Percentiles rank a stretch among this genome's conserved stretches.
These are phyloP conservation scores for Blastomyces gilchristii DNA, from an alignment of 2,329 filamentous ascomycete species.

Conservation along the genomic window DNA sequence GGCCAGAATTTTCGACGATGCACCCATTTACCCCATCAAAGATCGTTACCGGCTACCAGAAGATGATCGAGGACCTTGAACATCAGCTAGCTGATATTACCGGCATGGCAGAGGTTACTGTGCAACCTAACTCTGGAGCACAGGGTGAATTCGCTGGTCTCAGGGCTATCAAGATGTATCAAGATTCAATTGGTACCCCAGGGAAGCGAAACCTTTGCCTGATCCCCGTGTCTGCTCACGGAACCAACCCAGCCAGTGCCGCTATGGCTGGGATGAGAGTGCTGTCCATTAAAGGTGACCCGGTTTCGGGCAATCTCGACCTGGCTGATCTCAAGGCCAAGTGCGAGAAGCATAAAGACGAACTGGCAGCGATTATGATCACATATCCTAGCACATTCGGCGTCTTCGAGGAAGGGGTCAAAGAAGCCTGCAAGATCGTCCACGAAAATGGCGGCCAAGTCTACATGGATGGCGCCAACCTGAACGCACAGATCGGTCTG, in stretches of 20 bases:
- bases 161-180: slow-evolving; percentile 76
- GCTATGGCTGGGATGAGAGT: slow-evolving; percentile 95
- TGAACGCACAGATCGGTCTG: slow-evolving; percentile 95
- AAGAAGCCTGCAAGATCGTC: slow-evolving; percentile 73
- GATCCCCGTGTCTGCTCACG: slow-evolving; percentile 90
- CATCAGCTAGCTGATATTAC: slow-evolving; percentile 71
- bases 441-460: slow-evolving; percentile 85
- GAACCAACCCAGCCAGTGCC: slow-evolving; percentile 89
- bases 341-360: slow-evolving; percentile 74
- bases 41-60: slow-evolving; percentile 56
- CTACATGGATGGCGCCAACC: slow-evolving; percentile 98
- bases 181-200: slow-evolving; percentile 53
- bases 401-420: slow-evolving; percentile 84
- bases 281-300: slow-evolving; percentile 82
- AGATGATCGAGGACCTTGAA: slow-evolving; percentile 62
- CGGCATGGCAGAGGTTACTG: slow-evolving; percentile 76
- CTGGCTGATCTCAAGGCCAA: slow-evolving; percentile 76
- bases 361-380: slow-evolving; percentile 89
- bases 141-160: slow-evolving; percentile 92
- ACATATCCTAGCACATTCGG: slow-evolving; percentile 94
- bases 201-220: slow-evolving; percentile 76
- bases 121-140: slow-evolving; percentile 92
- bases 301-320: slow-evolving; percentile 78
- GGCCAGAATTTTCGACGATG: slow-evolving; percentile 62
- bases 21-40: slow-evolving; percentile 66